Evolutionary conservation across 371 early-diverging fungal species (phyloP).

Genomic region (Gilbertella persicaria): DNA sequence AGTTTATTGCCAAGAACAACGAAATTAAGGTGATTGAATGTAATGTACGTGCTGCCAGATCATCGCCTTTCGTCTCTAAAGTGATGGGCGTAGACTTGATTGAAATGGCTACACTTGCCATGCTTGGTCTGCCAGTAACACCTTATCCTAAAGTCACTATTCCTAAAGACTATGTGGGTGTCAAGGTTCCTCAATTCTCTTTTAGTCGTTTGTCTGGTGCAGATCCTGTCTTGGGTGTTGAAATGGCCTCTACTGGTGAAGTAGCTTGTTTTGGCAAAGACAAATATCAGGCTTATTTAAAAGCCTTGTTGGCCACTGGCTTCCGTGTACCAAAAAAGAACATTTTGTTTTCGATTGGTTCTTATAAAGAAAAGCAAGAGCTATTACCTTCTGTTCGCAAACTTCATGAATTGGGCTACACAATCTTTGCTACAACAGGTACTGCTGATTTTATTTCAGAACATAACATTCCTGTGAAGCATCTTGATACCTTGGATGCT

Average conservation of each 20-base stretch:
- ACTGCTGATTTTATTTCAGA: slow-evolving; percentile 95
- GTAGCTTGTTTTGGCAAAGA: slow-evolving; percentile 96
- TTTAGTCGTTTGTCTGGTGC: slow-evolving; percentile 94
- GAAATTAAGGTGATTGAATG: slow-evolving; percentile 97
- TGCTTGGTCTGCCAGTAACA: slow-evolving; percentile 76
- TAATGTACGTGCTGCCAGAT: slow-evolving; percentile 93
- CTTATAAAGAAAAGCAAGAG: slow-evolving; percentile 94
- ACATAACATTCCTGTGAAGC: slow-evolving; percentile 88
- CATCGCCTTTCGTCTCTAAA: slow-evolving; percentile 96
- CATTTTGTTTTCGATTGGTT: slow-evolving; percentile 89
- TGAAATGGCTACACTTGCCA: slow-evolving; percentile 91
- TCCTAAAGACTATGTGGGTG: slow-evolving; percentile 75
- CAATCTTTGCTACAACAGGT: slow-evolving; percentile 91
- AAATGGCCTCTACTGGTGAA: slow-evolving; percentile 99
- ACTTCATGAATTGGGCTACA: slow-evolving; percentile 83
- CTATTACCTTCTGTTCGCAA: slow-evolving; percentile 84
- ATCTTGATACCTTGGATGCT: slow-evolving; percentile 76
- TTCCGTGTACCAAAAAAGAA: slow-evolving; percentile 91
- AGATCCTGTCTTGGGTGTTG: slow-evolving; percentile 95
- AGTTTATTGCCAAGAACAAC: slow-evolving; percentile 94
- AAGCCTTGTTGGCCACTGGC: slow-evolving; percentile 89
- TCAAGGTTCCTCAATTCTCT: slow-evolving; percentile 97
- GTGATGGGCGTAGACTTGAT: slow-evolving; percentile 89
- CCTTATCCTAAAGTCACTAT: slow-evolving; percentile 68
- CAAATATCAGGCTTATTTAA: slow-evolving; percentile 95